Base-by-base conservation (phyloP, 306 rosid genomes). In the Trichosanthes cucumerina region DNA sequence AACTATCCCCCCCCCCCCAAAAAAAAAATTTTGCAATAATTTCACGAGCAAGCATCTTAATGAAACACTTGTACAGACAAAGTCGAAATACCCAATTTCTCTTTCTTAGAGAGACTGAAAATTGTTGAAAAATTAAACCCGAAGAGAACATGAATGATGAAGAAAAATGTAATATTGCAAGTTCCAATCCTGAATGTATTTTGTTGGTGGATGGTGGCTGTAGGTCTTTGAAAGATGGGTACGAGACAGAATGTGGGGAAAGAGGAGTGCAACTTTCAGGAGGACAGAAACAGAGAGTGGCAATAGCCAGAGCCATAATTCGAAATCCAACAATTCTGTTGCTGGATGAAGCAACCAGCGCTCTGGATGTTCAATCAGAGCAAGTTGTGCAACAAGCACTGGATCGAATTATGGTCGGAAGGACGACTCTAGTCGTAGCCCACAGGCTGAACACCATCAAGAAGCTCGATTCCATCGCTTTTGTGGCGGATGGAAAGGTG, bases 231-330 rank as follows among this genome's bases (percentile, higher is more conserved):
- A 92, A 88, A 79, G 92, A 92, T 13, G 99, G 99, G 65, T 95
- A 92, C 71, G 90, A 85, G 43, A 91, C 97, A 0, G 93, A 95
- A 81, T 91, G 97, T 62, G 99, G 99, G n/a, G 97, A 95, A 82
- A 88, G 99, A 80, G 99, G 99, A 21, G 97, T 92, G 56, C 97
- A 95, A 60, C 80, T 95, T 15, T 95, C 99, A 43, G 99, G 99
- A 75, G 99, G 99, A 9, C 97, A 95, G 77, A 95, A 95, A 81
- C 99, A 95, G 54, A 88, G 99, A 83, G 86, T 95, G 70, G 97
- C 96, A 75, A 92, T 95, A 53, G 97, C 99, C 77, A 87, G 97
- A 62, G 98, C 98, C 56, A 95, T 95, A 85, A 86, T 95, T 26
- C 57, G 98, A 64, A 91, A 87, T 80, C 97, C 98, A 47, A 92